Percentiles rank a stretch among this genome's conserved stretches.
These are phyloP conservation scores for Rugonectria rugulosa DNA, from an alignment of 2,329 filamentous ascomycete genomes.

Conservation along the genomic window DNA sequence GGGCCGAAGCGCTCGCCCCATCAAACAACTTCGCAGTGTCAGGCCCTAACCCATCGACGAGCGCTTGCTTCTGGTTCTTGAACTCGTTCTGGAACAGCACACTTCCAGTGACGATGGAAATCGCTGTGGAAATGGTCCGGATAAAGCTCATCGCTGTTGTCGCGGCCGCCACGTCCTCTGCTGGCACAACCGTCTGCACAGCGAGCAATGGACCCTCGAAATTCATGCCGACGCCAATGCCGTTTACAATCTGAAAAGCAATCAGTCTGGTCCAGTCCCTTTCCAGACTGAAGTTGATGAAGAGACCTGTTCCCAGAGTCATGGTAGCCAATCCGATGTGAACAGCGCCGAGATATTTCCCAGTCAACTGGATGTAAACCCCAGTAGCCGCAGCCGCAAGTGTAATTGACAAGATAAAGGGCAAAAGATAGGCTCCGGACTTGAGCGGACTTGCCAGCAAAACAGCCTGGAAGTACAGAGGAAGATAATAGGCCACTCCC, in stretches of 20 bases:
- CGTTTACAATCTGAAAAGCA: slow-evolving; percentile 65
- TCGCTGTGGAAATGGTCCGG: slow-evolving; percentile 68
- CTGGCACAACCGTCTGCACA: slow-evolving; percentile 68
- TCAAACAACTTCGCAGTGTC: slow-evolving; percentile 57
- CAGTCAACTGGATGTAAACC: slow-evolving; percentile 58
- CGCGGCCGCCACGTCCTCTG: slow-evolving; percentile 67
- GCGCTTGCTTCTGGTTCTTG: slow-evolving; percentile 54
- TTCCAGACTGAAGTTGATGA: slow-evolving; percentile 62
- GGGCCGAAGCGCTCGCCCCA: slow-evolving; percentile 64
- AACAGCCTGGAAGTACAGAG: slow-evolving; percentile 76
- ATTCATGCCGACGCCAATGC: slow-evolving; percentile 68
- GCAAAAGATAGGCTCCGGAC: slow-evolving; percentile 69
- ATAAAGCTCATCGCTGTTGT: slow-evolving; percentile 69
- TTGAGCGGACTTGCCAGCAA: slow-evolving; percentile 65
- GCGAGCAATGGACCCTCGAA: slow-evolving; percentile 70
- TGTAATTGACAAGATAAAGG: slow-evolving; percentile 62
- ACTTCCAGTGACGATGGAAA: slow-evolving; percentile 72
- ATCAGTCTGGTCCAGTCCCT: slow-evolving; percentile 56
- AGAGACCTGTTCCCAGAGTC: slow-evolving; percentile 65
- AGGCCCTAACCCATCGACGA: slow-evolving; percentile 55
- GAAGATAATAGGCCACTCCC: slow-evolving; percentile 73
- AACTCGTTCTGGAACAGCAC: slow-evolving; percentile 77
- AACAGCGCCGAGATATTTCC: slow-evolving; percentile 65
- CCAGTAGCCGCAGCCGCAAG: slow-evolving; percentile 52
- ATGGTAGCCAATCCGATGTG: slow-evolving; percentile 60